A percentile compares a stretch with the other conserved stretches of the same genome.
phyloP scores from a whole-genome alignment of 2,329 filamentous ascomycete species.

The Aspergillus pseudoterreus region DNA sequence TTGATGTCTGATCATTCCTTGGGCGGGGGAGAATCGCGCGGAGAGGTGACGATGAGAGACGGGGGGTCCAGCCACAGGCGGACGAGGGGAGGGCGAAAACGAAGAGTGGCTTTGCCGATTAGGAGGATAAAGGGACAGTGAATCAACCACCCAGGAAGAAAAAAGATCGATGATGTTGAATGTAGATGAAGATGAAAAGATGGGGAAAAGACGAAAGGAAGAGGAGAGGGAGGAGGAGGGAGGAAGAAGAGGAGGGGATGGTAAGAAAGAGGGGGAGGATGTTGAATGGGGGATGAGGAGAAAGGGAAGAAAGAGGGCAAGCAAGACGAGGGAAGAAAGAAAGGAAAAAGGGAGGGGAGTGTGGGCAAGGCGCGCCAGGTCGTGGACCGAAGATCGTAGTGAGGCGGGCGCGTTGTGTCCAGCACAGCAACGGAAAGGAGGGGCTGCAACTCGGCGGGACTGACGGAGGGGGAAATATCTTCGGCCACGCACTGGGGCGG shows the following conservation, averaged over 20 bases:
- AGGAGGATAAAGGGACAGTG: constrained; percentile 16
- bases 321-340: constrained; percentile 10
- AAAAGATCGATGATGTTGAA: constrained; percentile 22
- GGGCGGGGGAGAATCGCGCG: constrained; percentile 25
- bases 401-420: constrained; percentile 20
- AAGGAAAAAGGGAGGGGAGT: constrained; percentile 7
- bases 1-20: constrained; percentile 45
- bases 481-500: constrained; percentile 14
- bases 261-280: constrained; percentile 1
- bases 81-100: constrained; percentile 18
- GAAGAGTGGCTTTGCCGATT: constrained; percentile 8
- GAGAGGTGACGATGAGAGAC: constrained; percentile 19
- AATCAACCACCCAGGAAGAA: constrained; percentile 1
- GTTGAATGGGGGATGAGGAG: constrained; percentile 18
- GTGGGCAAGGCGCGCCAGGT: constrained; percentile 16
- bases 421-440: constrained; percentile 11
- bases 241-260: constrained; percentile 10
- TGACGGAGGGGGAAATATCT: constrained; percentile 16
- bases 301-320: constrained; percentile 13
- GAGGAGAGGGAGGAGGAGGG: constrained; percentile 15
- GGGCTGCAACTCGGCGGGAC: constrained; percentile 16
- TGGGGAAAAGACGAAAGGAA: constrained; percentile 8
- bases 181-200: constrained; percentile 12
- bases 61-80: constrained; percentile 40
- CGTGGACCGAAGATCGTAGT: constrained; percentile 23